Evolutionary conservation across 352 stramenopile species (phyloP).

Genomic region (Phytophthora syringae): DNA sequence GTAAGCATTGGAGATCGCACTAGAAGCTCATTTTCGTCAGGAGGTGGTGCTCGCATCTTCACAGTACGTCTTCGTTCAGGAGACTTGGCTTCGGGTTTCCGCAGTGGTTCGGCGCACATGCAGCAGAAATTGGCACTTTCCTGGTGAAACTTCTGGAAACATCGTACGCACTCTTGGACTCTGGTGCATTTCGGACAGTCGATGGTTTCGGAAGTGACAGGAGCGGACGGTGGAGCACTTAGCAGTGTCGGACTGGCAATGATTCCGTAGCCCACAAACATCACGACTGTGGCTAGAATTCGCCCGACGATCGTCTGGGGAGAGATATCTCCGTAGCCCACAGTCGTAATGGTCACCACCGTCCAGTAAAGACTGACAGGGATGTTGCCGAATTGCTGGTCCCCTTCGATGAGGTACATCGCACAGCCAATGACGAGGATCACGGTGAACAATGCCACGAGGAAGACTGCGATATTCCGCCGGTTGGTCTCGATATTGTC

Average conservation of each 20-base stretch:
- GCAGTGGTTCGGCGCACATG: slow-evolving; percentile 62
- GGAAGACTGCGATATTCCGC: slow-evolving; percentile 77
- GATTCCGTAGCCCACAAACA: slow-evolving; percentile 87
- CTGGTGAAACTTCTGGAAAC: slow-evolving; percentile 80
- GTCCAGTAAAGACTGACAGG: slow-evolving; percentile 87
- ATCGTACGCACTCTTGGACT: slow-evolving; percentile 66
- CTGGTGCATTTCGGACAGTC: slow-evolving; percentile 44
- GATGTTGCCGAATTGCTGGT: slow-evolving; percentile 82
- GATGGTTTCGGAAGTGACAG: slow-evolving; percentile 23
- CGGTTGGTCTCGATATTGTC: slow-evolving; percentile 87
- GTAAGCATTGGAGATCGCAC: neutral
- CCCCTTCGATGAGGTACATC: slow-evolving; percentile 87
- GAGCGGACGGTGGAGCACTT: slow-evolving; percentile 21
- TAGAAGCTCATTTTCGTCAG: slow-evolving; percentile 20
- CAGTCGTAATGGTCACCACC: slow-evolving; percentile 86
- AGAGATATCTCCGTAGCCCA: slow-evolving; percentile 84
- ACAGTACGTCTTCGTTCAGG: slow-evolving; percentile 49
- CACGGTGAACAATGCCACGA: slow-evolving; percentile 75
- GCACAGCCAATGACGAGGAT: slow-evolving; percentile 83
- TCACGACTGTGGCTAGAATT: slow-evolving; percentile 79
- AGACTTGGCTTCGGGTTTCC: slow-evolving; percentile 56
- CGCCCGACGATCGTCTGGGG: slow-evolving; percentile 78
- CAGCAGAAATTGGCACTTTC: slow-evolving; percentile 83
- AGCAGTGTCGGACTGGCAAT: slow-evolving; percentile 81
- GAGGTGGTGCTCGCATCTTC: slow-evolving; percentile 42